Evolutionary conservation across 179 eudicot genomes (phyloP), one percentile per base, ranked within the genome.

Genomic region (Corrigiola litoralis): DNA sequence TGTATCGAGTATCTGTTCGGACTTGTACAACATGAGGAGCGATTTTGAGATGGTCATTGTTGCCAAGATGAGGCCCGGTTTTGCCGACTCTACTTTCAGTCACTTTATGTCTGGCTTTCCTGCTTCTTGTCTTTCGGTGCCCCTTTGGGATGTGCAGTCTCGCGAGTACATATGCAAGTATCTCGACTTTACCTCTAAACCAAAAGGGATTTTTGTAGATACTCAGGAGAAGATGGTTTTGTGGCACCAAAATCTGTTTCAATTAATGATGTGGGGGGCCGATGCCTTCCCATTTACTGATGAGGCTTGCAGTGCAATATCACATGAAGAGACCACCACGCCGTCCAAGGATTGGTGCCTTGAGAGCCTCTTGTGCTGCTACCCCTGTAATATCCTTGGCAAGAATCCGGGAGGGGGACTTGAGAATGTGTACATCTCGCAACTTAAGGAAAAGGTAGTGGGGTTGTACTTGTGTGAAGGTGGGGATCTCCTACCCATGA

Each of bases 81-180:
- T n/a, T n/a, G n/a, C n/a, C 31, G 31, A 49, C 29, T 24, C 54
- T 11, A 1, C 29, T 49, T 49, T 49, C 54, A 23, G 6, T 0
- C 54, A 49, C 29, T 21, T 49, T 28, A 21, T 49, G 54, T 49
- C 54, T n/a, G 54, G 54, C 54, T 49, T 24, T 3, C 54, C 54
- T 6, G 23, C 54, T n/a, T 49, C 54, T 16, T 49, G 54, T 31
- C 54, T 49, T 14, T 28, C 25, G 31, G 54, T 23, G 11, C 54
- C 54, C 31, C 25, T 49, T 31, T 49, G 54, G 54, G 54, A 49
- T 31, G 8, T 14, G 0, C 31, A 6, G 16, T 21, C 54, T 49
- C 54, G 54, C 25, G 54, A 49, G 5, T 49, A 4, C 10, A 49
- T 49, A 23, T 49, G 54, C 16, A 2, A n/a, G 2, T 49, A 4